Percentiles rank a stretch among this genome's conserved stretches.
phyloP scores from a whole-genome alignment of 805 yeast genomes.

The Starmera quercuum region DNA sequence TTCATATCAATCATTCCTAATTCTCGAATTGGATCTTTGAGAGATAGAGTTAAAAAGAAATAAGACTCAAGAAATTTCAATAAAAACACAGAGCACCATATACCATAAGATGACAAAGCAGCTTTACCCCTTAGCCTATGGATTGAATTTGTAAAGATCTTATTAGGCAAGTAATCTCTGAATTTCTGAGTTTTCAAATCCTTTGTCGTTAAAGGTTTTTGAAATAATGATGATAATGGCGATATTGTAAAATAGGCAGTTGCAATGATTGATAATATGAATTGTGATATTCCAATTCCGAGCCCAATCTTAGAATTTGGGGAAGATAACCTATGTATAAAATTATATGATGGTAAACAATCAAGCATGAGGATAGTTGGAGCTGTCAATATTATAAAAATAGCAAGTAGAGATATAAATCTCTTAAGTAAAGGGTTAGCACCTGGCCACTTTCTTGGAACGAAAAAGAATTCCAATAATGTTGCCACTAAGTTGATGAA shows the following conservation, averaged over 20 bases:
- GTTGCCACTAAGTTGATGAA: constrained; percentile 50
- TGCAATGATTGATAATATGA: constrained; percentile 44
- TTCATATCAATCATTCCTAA: constrained; percentile 46
- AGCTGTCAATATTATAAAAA: constrained; percentile 35
- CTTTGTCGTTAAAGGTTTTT: constrained; percentile 24
- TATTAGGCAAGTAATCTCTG: constrained; percentile 43
- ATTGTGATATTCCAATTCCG: constrained; percentile 44
- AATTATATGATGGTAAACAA: constrained; percentile 39
- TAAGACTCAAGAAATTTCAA: constrained; percentile 74
- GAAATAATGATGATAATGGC: constrained; percentile 55
- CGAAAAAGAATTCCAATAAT: constrained; percentile 48
- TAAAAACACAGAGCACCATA: constrained; percentile 61
- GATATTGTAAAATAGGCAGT: constrained; percentile 50
- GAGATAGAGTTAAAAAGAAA: constrained; percentile 64
- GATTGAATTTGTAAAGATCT: constrained; percentile 53
- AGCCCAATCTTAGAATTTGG: constrained; percentile 27
- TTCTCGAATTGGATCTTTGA: constrained; percentile 69
- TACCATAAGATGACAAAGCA: constrained; percentile 52
- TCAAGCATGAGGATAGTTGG: constrained; percentile 32
- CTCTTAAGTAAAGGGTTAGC: constrained; percentile 51
- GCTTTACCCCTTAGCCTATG: constrained; percentile 45
- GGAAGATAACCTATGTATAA: constrained; percentile 5
- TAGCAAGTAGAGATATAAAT: constrained; percentile 30
- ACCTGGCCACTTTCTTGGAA: constrained; percentile 71
- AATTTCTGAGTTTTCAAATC: constrained; percentile 4